Evolutionary conservation across 345 rosid species (phyloP).

Genomic region (Gossypium anomalum): DNA sequence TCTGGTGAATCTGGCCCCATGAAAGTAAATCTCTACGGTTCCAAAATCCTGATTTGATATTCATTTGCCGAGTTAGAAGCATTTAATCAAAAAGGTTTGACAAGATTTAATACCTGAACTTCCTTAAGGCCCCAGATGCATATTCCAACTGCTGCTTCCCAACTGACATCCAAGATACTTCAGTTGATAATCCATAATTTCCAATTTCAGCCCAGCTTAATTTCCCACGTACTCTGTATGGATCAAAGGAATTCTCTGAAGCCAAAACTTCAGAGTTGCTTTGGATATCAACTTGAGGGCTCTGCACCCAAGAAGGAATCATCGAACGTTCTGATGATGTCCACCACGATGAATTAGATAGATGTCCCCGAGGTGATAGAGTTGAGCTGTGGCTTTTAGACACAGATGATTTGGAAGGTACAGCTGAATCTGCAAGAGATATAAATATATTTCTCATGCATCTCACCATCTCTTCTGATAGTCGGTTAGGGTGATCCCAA

Average conservation of each 20-base stretch:
- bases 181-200: conserved; percentile 60
- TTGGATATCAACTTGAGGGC: conserved; percentile 63
- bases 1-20: neutral
- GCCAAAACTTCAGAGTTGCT: conserved; percentile 47
- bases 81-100: neutral
- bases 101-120: conserved; percentile 53
- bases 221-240: conserved; percentile 79
- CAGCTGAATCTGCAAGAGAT: conserved; percentile 72
- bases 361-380: conserved; percentile 75
- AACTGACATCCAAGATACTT: conserved; percentile 97
- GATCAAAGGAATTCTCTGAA: conserved; percentile 61
- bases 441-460: conserved; percentile 92
- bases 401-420: conserved; percentile 46
- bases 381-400: conserved; percentile 59
- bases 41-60: conserved; percentile 1
- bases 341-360: conserved; percentile 79
- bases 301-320: conserved; percentile 69
- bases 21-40: neutral
- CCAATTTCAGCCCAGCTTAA: conserved; percentile 79
- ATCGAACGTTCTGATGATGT: conserved; percentile 69
- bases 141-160: conserved; percentile 89
- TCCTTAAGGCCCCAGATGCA: conserved; percentile 88
- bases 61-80: neutral
- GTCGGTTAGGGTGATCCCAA: conserved; percentile 73
- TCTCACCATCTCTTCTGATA: conserved; percentile 84